phyloP scores from a whole-genome alignment of 345 rosid genomes.

The Pistacia atlantica region DNA sequence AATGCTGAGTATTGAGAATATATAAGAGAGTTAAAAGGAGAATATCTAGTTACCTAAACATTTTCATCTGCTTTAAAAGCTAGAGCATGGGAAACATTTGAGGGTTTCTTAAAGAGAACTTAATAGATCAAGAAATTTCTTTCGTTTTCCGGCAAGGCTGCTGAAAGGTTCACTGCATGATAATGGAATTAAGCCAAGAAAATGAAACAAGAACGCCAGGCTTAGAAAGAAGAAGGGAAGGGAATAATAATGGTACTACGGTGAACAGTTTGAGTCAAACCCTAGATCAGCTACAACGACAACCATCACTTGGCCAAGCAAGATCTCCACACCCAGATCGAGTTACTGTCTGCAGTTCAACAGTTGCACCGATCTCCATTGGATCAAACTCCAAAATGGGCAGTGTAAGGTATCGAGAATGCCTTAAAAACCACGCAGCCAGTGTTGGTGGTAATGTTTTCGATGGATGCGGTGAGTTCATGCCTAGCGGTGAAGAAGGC shows the following conservation, averaged over 20 bases:
- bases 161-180: neutral
- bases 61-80: too few relatives aligned
- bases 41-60: neutral
- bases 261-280: conserved; percentile 58
- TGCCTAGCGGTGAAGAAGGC: conserved; percentile 95
- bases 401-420: conserved; percentile 66
- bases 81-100: neutral
- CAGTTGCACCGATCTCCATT: conserved; percentile 28
- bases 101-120: neutral
- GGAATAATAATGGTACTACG: conserved; percentile 44
- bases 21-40: neutral
- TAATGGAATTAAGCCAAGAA: conserved; percentile 52
- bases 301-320: conserved; percentile 18
- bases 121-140: conserved; percentile 1
- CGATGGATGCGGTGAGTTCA: conserved; percentile 98
- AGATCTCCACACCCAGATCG: conserved; percentile 46
- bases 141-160: neutral
- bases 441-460: conserved; percentile 75
- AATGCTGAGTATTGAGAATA: conserved; percentile 12
- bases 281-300: conserved; percentile 60
- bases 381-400: conserved; percentile 39
- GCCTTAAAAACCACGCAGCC: conserved; percentile 92
- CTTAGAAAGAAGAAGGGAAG: conserved; percentile 51
- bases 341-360: conserved; percentile 26
- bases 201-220: conserved; percentile 37